Evolutionary conservation across 805 yeast species (phyloP).

Genomic region (Clavispora fructus): DNA sequence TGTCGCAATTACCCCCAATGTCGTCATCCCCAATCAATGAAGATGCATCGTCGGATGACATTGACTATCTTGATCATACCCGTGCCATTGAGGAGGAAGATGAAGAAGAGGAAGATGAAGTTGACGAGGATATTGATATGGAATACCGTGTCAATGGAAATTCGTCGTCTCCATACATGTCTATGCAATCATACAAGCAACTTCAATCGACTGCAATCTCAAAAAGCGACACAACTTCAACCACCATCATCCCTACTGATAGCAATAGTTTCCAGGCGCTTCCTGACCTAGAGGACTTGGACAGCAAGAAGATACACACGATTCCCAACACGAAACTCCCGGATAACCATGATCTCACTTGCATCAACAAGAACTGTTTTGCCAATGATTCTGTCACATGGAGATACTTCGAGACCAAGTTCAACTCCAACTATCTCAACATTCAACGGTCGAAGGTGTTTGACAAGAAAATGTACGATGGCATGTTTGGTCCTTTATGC

Average conservation of each 20-base stretch:
- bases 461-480: constrained; percentile 37
- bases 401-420: constrained; percentile 39
- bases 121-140: constrained; percentile 10
- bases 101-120: constrained; percentile 23
- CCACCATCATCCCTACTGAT: constrained; percentile 9
- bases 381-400: constrained; percentile 36
- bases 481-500: constrained; percentile 44
- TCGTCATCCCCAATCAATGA: constrained; percentile 41
- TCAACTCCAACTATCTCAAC: constrained; percentile 32
- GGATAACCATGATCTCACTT: constrained; percentile 33
- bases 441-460: constrained; percentile 34
- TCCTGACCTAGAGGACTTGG: constrained; percentile 41
- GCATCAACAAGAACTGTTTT: constrained; percentile 38
- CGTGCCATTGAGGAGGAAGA: constrained; percentile 20
- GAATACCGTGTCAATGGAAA: constrained; percentile 11
- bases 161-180: constrained; percentile 35
- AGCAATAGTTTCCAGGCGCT: constrained; percentile 30
- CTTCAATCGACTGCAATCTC: constrained; percentile 1
- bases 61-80: constrained; percentile 27
- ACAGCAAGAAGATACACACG: constrained; percentile 39
- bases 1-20: constrained; percentile 23
- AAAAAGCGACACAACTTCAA: constrained; percentile 5
- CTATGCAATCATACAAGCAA: constrained; percentile 34
- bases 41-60: constrained; percentile 34
- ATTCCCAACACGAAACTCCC: constrained; percentile 35